Conservation (phyloP, 1,139 yeast species). For the Pichia sp. region DNA sequence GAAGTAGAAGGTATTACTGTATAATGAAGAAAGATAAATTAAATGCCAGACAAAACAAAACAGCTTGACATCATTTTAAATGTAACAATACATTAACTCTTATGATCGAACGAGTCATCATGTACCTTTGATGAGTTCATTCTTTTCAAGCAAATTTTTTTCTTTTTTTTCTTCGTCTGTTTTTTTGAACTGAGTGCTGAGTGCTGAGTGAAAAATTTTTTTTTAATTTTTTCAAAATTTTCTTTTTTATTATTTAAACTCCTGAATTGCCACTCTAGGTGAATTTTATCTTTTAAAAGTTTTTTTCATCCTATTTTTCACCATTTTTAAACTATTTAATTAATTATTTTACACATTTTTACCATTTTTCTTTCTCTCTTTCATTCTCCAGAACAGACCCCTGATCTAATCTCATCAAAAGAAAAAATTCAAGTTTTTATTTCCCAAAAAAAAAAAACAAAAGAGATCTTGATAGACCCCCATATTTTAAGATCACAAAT, state of each 20-base stretch:
- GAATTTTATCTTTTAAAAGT: not conserved
- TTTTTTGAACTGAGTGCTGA: too few relatives aligned
- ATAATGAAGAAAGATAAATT: too few relatives aligned
- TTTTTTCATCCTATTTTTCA: not conserved
- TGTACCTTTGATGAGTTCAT: not conserved
- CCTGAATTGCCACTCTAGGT: not conserved
- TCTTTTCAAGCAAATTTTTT: too few relatives aligned
- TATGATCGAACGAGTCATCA: not conserved
- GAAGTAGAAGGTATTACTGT: too few relatives aligned
- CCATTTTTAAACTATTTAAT: slow-evolving; percentile 4
- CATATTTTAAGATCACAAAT: slow-evolving; percentile 7
- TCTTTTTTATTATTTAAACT: too few relatives aligned
- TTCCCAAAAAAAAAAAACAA: not conserved
- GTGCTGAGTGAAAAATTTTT: not conserved
- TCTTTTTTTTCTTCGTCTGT: too few relatives aligned
- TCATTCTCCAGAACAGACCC: slow-evolving; percentile 18
- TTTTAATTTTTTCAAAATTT: not conserved
- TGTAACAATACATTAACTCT: too few relatives aligned
- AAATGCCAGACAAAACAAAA: too few relatives aligned
- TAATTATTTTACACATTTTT: slow-evolving; percentile 2
- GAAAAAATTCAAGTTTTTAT: slow-evolving; percentile 2
- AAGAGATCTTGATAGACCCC: slow-evolving; percentile 8
- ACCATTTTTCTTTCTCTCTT: slow-evolving; percentile 2
- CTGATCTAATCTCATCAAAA: slow-evolving; percentile 17
- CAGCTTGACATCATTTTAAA: too few relatives aligned